Percentiles rank a stretch among this genome's conserved stretches.
Conservation (phyloP, 1,139 yeast species). For the Yamadazyma epiphylla region DNA sequence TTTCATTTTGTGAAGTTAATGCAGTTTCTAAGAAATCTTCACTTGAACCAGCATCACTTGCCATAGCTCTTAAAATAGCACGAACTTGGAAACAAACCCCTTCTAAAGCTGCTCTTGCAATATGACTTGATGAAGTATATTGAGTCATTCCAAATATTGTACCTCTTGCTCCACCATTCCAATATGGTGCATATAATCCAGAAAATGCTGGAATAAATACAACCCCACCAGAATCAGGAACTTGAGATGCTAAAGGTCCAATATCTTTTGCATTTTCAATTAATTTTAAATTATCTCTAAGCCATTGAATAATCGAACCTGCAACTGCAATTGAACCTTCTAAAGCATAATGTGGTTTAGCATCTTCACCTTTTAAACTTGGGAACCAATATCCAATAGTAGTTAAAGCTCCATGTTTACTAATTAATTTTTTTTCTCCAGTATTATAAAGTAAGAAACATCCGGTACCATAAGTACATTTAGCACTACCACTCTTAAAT, state of each 20-base stretch:
- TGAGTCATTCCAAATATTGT: constrained; percentile 91
- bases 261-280: constrained; percentile 81
- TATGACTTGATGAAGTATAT: constrained; percentile 80
- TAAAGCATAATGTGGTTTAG: constrained; percentile 78
- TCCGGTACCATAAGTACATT: constrained; percentile 98
- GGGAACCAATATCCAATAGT: constrained; percentile 92
- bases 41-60: constrained; percentile 67
- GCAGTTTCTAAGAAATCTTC: constrained; percentile 45
- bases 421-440: constrained; percentile 61
- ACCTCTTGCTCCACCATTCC: constrained; percentile 93
- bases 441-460: constrained; percentile 89
- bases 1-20: constrained; percentile 38
- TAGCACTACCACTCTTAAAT: constrained; percentile 77
- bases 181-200: constrained; percentile 93
- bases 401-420: constrained; percentile 80
- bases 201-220: constrained; percentile 94
- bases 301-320: constrained; percentile 93
- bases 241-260: constrained; percentile 85
- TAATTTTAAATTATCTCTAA: constrained; percentile 82
- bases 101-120: constrained; percentile 91
- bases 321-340: constrained; percentile 98
- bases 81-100: constrained; percentile 94
- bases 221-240: constrained; percentile 82
- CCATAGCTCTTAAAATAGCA: constrained; percentile 89
- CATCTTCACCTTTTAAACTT: constrained; percentile 42